Percentiles rank a stretch among this genome's conserved stretches.
phyloP scores from a whole-genome alignment of 1,139 yeast species.

The Suhomyces maxii region DNA sequence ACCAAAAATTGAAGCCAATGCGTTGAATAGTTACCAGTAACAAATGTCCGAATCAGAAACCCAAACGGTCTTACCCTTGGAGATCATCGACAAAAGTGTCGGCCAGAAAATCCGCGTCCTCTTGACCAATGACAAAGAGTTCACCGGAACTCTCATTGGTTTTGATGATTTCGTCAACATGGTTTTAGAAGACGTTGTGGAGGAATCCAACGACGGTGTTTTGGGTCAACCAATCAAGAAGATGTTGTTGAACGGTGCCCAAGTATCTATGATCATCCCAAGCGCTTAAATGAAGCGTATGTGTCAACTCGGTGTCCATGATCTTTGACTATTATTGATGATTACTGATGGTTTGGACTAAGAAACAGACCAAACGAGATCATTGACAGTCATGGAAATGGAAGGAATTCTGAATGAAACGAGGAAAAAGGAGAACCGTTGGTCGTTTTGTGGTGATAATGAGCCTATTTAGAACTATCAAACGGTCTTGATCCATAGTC shows the following conservation, averaged over 20 bases:
- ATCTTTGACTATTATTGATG: too few relatives aligned
- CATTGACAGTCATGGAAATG: too few relatives aligned
- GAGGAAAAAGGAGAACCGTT: too few relatives aligned
- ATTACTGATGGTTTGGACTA: too few relatives aligned
- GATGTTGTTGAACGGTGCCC: conserved; percentile 86
- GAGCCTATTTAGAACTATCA: too few relatives aligned
- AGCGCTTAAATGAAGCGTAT: too few relatives aligned
- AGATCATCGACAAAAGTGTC: conserved; percentile 82
- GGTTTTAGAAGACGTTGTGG: conserved; percentile 82
- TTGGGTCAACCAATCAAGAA: conserved; percentile 51
- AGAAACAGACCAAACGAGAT: too few relatives aligned
- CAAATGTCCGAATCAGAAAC: conserved; percentile 9
- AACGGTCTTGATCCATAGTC: too few relatives aligned
- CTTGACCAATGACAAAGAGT: conserved; percentile 72
- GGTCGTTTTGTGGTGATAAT: too few relatives aligned
- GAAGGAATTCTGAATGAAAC: too few relatives aligned
- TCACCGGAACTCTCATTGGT: conserved; percentile 82
- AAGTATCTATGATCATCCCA: conserved; percentile 66
- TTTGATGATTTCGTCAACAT: conserved; percentile 95
- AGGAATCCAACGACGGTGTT: conserved; percentile 39
- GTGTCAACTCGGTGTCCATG: too few relatives aligned
- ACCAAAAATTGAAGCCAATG: neutral
- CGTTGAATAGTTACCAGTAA: neutral
- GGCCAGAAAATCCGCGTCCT: conserved; percentile 80
- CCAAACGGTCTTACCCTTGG: conserved; percentile 62